Percentiles rank a stretch among this genome's conserved stretches.
Conservation (phyloP, 2,329 filamentous ascomycete species). For the Hypocrella siamensis region DNA sequence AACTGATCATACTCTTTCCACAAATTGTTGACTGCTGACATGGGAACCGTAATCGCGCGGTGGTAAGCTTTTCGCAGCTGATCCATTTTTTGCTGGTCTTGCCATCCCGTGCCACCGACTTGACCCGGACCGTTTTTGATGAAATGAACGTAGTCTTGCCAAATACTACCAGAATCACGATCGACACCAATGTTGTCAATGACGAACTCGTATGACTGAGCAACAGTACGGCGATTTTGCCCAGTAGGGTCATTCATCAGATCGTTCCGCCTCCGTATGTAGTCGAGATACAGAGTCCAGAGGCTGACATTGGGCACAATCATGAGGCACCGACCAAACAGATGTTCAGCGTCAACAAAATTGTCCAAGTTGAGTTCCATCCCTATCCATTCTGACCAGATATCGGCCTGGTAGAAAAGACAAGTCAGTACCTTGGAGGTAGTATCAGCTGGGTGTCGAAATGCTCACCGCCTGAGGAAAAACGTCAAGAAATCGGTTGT, state of each 20-base stretch:
- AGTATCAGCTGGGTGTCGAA: neutral
- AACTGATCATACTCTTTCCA: conserved; percentile 99
- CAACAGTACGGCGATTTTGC: conserved; percentile 62
- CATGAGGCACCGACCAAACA: conserved; percentile 70
- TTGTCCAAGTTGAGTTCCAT: conserved; percentile 85
- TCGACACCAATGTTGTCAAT: conserved; percentile 82
- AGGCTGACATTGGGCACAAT: conserved; percentile 70
- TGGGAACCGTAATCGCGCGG: conserved; percentile 75
- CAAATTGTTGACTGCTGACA: conserved; percentile 62
- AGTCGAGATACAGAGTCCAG: conserved; percentile 90
- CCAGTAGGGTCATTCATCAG: conserved; percentile 62
- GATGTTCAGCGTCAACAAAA: conserved; percentile 60
- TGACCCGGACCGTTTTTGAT: conserved; percentile 76
- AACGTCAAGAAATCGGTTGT: conserved; percentile 71
- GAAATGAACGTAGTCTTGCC: conserved; percentile 91
- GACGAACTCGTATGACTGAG: conserved; percentile 82
- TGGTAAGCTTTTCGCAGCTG: conserved; percentile 83
- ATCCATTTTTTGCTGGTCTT: conserved; percentile 98
- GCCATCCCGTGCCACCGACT: conserved; percentile 77
- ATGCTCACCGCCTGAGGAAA: conserved; percentile 84
- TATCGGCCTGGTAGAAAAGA: conserved; percentile 53
- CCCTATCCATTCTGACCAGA: conserved; percentile 78
- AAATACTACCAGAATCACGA: conserved; percentile 75
- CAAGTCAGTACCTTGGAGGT: conserved; percentile 1
- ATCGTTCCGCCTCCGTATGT: conserved; percentile 83